Evolutionary conservation across 805 yeast species (phyloP).

Genomic region (Wickerhamiella allomyrinae): DNA sequence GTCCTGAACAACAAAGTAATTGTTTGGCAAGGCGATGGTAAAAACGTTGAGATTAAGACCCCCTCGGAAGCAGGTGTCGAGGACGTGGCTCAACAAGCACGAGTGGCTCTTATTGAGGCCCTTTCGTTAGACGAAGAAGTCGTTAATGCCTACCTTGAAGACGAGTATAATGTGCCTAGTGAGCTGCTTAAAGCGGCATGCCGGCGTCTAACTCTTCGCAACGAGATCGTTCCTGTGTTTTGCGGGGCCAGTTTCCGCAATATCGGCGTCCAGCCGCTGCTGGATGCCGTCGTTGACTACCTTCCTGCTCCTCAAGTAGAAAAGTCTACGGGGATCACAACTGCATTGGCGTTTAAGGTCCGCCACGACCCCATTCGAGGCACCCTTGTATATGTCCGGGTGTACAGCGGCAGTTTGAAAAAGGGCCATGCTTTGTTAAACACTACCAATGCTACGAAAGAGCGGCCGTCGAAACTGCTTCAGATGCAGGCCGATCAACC

Average conservation of each 20-base stretch:
- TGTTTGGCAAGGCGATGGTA: slow-evolving; percentile 43
- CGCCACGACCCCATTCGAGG: slow-evolving; percentile 70
- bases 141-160: slow-evolving; percentile 61
- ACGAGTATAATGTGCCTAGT: slow-evolving; percentile 45
- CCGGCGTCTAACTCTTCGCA: slow-evolving; percentile 44
- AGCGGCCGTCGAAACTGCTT: slow-evolving; percentile 53
- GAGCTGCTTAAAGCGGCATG: slow-evolving; percentile 43
- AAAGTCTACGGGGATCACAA: slow-evolving; percentile 33
- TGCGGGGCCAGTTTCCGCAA: slow-evolving; percentile 90
- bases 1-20: slow-evolving; percentile 37
- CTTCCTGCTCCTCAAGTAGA: slow-evolving; percentile 57
- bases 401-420: slow-evolving; percentile 65
- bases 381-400: slow-evolving; percentile 69
- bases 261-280: slow-evolving; percentile 86
- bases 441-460: slow-evolving; percentile 52
- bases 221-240: slow-evolving; percentile 57
- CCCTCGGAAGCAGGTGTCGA: slow-evolving; percentile 17
- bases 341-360: slow-evolving; percentile 86
- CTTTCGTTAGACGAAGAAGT: slow-evolving; percentile 72
- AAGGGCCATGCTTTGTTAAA: slow-evolving; percentile 51
- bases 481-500: slow-evolving; percentile 84
- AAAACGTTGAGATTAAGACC: slow-evolving; percentile 32
- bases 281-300: slow-evolving; percentile 67
- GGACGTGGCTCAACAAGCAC: slow-evolving; percentile 37
- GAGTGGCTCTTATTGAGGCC: slow-evolving; percentile 72